phyloP scores from a whole-genome alignment of 345 rosid genomes.

The Moricandia moricandioides region DNA sequence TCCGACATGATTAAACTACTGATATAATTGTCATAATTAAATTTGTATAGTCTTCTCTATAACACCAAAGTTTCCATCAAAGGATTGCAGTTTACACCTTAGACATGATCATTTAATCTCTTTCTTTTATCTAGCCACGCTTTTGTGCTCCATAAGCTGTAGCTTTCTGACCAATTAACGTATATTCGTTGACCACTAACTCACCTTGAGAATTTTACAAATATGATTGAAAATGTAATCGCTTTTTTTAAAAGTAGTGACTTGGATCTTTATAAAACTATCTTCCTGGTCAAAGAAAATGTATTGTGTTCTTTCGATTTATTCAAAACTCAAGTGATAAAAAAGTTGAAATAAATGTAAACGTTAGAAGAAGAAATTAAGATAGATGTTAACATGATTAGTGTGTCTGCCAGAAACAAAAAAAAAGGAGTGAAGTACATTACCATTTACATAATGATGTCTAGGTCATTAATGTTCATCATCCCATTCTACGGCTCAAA shows the following conservation, averaged over 20 bases:
- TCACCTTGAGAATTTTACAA: neutral
- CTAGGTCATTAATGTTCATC: conserved; percentile 14
- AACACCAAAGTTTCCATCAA: conserved; percentile 8
- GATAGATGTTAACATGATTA: conserved; percentile 17
- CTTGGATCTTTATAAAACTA: neutral
- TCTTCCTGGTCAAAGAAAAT: neutral
- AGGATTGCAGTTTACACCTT: conserved; percentile 13
- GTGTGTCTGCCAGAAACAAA: conserved; percentile 33
- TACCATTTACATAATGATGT: conserved; percentile 20
- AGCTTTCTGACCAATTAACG: neutral
- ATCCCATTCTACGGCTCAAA: conserved; percentile 18
- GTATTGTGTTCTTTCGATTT: neutral
- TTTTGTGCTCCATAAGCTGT: conserved; percentile 10
- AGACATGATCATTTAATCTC: conserved; percentile 24
- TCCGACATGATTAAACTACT: conserved; percentile 37
- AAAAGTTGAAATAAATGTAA: neutral
- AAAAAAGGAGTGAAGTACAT: conserved; percentile 1
- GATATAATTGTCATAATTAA: conserved; percentile 28
- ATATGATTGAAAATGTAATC: neutral
- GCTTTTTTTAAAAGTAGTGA: neutral
- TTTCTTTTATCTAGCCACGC: conserved; percentile 16
- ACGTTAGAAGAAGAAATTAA: conserved; percentile 4
- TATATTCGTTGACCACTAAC: conserved; percentile 1
- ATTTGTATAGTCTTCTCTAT: conserved; percentile 10
- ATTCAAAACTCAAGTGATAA: conserved; percentile 14